Evolutionary conservation across 2,329 filamentous ascomycete genomes (phyloP), one percentile per base, ranked within the genome.

Genomic region (Stemphylium beticola): DNA sequence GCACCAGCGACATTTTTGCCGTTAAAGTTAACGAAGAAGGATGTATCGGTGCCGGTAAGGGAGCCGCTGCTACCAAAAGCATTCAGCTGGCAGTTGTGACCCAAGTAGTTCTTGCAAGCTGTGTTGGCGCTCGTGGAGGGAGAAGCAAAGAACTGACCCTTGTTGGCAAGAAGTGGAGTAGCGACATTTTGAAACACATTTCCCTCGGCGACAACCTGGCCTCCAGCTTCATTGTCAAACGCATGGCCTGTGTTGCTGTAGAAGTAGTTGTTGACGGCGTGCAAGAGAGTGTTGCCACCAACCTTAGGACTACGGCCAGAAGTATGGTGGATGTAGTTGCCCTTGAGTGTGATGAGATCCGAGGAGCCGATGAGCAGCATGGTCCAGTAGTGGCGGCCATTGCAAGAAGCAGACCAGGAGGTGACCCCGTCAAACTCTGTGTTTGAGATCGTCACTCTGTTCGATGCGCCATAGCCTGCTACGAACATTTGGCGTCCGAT

Each of bases 241-340:
- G 58, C 58, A 34, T 63, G 60, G 1, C 61, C 61, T 9, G 38
- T 48, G 50, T 50, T 63, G 20, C 57, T 52, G 9, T 55, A 40
- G 33, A 43, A 65, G 44, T 57, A 54, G 33, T 65, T 65, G 58
- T 65, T 65, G 10, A 61, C 58, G 3, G 57, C 61, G 20, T 65
- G 61, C 2, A 62, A 26, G 0, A 62, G 22, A 2, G 54, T 61
- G 20, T 53, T 55, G 4, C 57, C 58, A 22, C 58, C 58, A 12
- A 63, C 34, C 32, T 60, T 58, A 4, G 61, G 61, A 22, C 49
- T 51, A 22, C 61, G 61, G 43, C 56, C 64, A 12, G 61, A 63
- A 10, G 48, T 56, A 36, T 61, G 41, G 43, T 64, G 58, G 33
- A 65, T 51, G 38, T 62, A 66, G 56, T 66, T 66, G 29, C 39